Base-by-base conservation (phyloP, 2,329 filamentous ascomycete genomes). In the Aspergillus ochraceoroseus region DNA sequence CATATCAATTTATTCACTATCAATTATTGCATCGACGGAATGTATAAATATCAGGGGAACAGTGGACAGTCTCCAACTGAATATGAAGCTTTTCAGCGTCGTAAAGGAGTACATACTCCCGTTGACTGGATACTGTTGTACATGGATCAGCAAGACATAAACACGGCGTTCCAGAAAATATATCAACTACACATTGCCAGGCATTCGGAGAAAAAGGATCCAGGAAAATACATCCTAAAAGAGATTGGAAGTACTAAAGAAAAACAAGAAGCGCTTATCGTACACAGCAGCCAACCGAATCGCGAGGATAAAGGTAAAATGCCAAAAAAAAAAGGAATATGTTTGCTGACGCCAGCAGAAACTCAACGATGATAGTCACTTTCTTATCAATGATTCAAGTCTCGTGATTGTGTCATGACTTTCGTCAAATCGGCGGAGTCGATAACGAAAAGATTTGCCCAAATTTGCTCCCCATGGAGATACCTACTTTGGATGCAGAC, bases 141-240 rank as follows among this genome's bases (percentile, higher is more conserved):
- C n/a, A n/a, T n/a, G n/a, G n/a, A n/a, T n/a, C n/a, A n/a, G n/a
- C n/a, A n/a, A n/a, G n/a, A n/a, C n/a, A n/a, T n/a, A n/a, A n/a
- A n/a, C 20, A 22, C 20, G 5, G 9, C 20, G 9, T 9, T 22
- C 20, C 2, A 43, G 11, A 25, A 19, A 36, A 33, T 22, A 32
- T 22, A 38, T 34, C 29, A n/a, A 25, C n/a, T 33, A 26, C 23
- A 32, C 4, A 18, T 11, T 31, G 9, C 14, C 30, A 14, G 13
- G 19, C 8, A 39, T 8, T 11, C 32, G 18, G 15, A 12, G 28
- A 6, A 25, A 18, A 13, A 7, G 4, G 20, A 34, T 11, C 33
- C 35, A 13, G 41, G 19, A 22, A 41, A 47, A 32, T 25, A 37
- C 20, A 42, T 22, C 37, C 29, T 26, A 42, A 42, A 41, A 13